These are phyloP conservation scores for Tolypocladium pustulatum DNA, from an alignment of 2,329 filamentous ascomycete species.

Conservation along the genomic window DNA sequence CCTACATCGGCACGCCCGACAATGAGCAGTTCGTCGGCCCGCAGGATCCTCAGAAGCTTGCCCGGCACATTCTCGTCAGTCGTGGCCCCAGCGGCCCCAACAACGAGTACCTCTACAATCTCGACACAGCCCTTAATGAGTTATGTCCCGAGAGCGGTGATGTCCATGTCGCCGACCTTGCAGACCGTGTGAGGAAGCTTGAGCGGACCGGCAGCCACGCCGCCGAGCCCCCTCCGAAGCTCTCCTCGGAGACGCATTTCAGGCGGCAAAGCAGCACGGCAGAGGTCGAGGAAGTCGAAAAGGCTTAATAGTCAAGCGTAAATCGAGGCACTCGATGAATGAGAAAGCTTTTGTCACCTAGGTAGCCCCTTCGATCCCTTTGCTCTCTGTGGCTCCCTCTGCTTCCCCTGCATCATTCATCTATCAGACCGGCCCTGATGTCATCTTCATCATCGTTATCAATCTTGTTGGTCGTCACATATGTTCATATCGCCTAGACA, in stretches of 20 bases:
- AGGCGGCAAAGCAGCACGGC: conserved; percentile 13
- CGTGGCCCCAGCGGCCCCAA: conserved; percentile 81
- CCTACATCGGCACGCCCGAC: conserved; percentile 88
- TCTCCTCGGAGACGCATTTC: conserved; percentile 9
- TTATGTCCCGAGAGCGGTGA: conserved; percentile 71
- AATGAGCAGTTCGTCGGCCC: conserved; percentile 88
- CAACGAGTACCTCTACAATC: conserved; percentile 73
- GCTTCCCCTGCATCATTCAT: neutral
- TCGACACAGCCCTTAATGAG: conserved; percentile 64
- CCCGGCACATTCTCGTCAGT: conserved; percentile 69
- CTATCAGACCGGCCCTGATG: neutral
- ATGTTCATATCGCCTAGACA: conserved; percentile 3
- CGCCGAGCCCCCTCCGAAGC: conserved; percentile 4
- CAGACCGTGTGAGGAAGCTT: conserved; percentile 57
- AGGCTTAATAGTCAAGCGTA: conserved; percentile 3
- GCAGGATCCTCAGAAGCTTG: conserved; percentile 68
- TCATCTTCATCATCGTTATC: conserved; percentile 6
- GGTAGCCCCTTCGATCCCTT: neutral
- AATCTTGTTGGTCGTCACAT: conserved; percentile 6
- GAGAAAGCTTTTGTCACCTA: conserved; percentile 3
- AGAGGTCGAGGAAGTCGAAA: conserved; percentile 20
- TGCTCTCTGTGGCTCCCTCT: neutral
- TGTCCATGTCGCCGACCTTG: conserved; percentile 75
- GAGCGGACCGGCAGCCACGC: conserved; percentile 11
- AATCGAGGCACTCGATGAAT: neutral